Percentiles rank a stretch among this genome's conserved stretches.
phyloP scores from a whole-genome alignment of 1,284 basidiomycete genomes.

The Cryptococcus sp. region DNA sequence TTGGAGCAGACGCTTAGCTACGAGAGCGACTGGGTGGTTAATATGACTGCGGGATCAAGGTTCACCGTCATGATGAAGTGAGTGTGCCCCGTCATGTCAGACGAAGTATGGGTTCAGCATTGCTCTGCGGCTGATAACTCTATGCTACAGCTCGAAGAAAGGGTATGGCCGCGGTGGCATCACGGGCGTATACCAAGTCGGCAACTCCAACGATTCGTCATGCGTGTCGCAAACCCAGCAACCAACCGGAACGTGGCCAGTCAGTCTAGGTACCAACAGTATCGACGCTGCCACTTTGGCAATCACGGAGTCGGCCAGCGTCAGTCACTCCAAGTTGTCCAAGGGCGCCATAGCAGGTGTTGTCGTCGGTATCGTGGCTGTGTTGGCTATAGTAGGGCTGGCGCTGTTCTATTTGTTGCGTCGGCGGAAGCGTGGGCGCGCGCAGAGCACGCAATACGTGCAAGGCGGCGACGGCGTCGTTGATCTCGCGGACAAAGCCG shows the following conservation, averaged over 20 bases:
- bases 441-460: neutral
- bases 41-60: slow-evolving; percentile 35
- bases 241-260: slow-evolving; percentile 35
- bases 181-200: slow-evolving; percentile 36
- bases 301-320: slow-evolving; percentile 12
- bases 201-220: slow-evolving; percentile 5
- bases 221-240: slow-evolving; percentile 15
- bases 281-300: slow-evolving; percentile 26
- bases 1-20: slow-evolving; percentile 18
- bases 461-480: slow-evolving; percentile 1
- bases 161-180: slow-evolving; percentile 37
- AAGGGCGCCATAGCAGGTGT: slow-evolving; percentile 37
- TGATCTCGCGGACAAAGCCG: neutral
- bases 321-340: slow-evolving; percentile 7
- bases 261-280: slow-evolving; percentile 24
- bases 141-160: slow-evolving; percentile 12
- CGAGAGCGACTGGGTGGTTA: slow-evolving; percentile 34
- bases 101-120: neutral
- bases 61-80: slow-evolving; percentile 45
- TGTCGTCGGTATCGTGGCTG: slow-evolving; percentile 28
- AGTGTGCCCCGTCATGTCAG: slow-evolving; percentile 11
- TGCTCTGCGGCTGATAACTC: neutral
- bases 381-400: slow-evolving; percentile 17
- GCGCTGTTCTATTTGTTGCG: slow-evolving; percentile 27
- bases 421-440: slow-evolving; percentile 21